Evolutionary conservation across 345 rosid species (phyloP).

Genomic region (Punica granatum): DNA sequence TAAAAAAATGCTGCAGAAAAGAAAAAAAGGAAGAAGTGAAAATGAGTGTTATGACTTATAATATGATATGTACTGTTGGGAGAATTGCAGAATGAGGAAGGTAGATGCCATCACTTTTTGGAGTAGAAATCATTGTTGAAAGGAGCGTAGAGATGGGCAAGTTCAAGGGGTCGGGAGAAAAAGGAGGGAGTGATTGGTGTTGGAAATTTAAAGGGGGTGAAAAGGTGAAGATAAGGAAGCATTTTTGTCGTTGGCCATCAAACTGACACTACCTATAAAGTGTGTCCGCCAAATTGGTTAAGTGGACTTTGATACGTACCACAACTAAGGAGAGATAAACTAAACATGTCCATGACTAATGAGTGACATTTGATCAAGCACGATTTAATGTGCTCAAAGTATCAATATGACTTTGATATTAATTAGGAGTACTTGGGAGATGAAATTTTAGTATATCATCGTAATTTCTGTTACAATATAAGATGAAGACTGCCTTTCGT

Average conservation of each 20-base stretch:
- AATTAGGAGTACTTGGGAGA: background rate
- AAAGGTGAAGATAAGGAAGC: constrained; percentile 39
- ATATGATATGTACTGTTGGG: background rate
- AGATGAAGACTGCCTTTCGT: too few species aligned
- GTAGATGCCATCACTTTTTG: constrained; percentile 43
- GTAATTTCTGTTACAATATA: too few species aligned
- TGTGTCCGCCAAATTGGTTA: background rate
- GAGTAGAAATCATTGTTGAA: constrained; percentile 32
- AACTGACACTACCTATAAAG: constrained; percentile 2
- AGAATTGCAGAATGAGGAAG: constrained; percentile 1
- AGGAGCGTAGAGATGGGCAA: constrained; percentile 14
- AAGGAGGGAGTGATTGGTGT: constrained; percentile 16
- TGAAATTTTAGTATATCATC: too few species aligned
- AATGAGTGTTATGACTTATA: too few species aligned
- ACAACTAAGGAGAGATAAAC: background rate
- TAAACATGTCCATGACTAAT: background rate
- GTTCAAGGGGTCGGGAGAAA: constrained; percentile 16
- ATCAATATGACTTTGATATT: too few species aligned
- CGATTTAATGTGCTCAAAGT: too few species aligned
- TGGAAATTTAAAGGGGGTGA: constrained; percentile 11
- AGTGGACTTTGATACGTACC: background rate
- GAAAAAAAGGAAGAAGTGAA: too few species aligned
- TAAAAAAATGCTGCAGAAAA: too few species aligned
- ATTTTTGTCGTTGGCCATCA: constrained; percentile 82
- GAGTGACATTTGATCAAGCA: too few species aligned